These are phyloP conservation scores for Allium sativum DNA, from an alignment of 106 monocot genomes.

Conservation along the genomic window DNA sequence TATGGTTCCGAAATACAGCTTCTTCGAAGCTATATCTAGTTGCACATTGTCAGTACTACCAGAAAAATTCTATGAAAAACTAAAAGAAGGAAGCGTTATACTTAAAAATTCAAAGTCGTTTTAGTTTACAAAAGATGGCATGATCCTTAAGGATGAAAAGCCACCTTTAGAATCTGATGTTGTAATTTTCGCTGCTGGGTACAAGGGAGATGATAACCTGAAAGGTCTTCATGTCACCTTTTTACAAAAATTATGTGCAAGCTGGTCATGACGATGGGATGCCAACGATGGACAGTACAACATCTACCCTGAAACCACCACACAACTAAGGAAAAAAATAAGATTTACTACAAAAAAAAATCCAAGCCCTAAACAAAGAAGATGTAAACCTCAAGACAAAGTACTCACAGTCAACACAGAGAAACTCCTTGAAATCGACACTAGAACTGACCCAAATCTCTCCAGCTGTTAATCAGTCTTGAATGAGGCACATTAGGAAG, in stretches of 20 bases:
- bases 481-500: too few species aligned
- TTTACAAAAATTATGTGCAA: slow-evolving; percentile 18
- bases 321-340: too few species aligned
- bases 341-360: too few species aligned
- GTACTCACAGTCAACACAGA: too few species aligned
- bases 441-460: too few species aligned
- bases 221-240: slow-evolving; percentile 34
- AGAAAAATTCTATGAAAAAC: slow-evolving; percentile 45
- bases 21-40: slow-evolving; percentile 26
- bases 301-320: too few species aligned
- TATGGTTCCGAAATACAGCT: slow-evolving; percentile 57
- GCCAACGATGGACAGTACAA: too few species aligned
- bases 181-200: slow-evolving; percentile 68
- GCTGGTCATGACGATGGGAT: too few species aligned
- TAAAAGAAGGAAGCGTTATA: slow-evolving; percentile 67
- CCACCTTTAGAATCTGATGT: slow-evolving; percentile 29
- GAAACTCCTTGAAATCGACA: too few species aligned
- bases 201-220: slow-evolving; percentile 53
- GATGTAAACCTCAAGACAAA: too few species aligned
- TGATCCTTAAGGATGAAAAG: slow-evolving; percentile 28
- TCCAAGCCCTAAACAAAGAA: too few species aligned
- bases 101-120: slow-evolving; percentile 32
- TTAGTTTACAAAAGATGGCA: slow-evolving; percentile 40
- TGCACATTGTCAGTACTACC: slow-evolving; percentile 27
- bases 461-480: too few species aligned